Base-by-base conservation (phyloP, 805 yeast species). In the Wickerhamiella sergipiensis region DNA sequence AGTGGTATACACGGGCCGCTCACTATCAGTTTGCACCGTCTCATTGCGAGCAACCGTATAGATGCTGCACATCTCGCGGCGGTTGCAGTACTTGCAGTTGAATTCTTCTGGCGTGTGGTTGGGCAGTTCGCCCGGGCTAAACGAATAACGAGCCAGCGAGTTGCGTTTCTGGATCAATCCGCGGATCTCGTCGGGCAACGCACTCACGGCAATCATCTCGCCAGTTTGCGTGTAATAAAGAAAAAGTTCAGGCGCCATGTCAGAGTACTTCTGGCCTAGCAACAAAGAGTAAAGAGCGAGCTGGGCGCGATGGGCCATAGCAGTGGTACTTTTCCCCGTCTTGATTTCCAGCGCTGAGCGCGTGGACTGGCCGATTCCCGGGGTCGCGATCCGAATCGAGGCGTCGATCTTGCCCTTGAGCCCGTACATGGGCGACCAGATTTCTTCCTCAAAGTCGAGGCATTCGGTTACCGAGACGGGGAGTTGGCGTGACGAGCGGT, bases 391-490 rank as follows among this genome's bases (percentile, higher is more conserved):
- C 57, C 83, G 83, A 1, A 87, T 73, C 0, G 95, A 87, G 2
- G 83, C 95, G 68, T 92, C 99, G 17, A 89, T 79, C 58, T 82
- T 78, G 0, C 99, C 99, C 57, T 86, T 78, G 8, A 92, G 66
- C 0, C 99, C 99, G 68, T 76, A 88, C 61, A 78, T 75, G 0
- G 97, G 95, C 0, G 97, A 86, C 87, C 95, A 81, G 13, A 92
- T 81, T 58, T 81, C 84, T 60, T 92, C 97, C 65, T 92, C 99
- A 9, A 86, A 78, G 2, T 52, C 47, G 6, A 9, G 6, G 19
- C 23, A 24, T 5, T 56, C 58, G n/a, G 40, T 6, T 0, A 84
- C 79, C 0, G 81, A 71, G 43, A 80, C 70, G 10, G 67, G 67
- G 1, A 75, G 64, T 13, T 66, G 63, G 21, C 67, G 66, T n/a